Base-by-base conservation (phyloP, 2,329 filamentous ascomycete species). In the Pestalotiopsis sp. region DNA sequence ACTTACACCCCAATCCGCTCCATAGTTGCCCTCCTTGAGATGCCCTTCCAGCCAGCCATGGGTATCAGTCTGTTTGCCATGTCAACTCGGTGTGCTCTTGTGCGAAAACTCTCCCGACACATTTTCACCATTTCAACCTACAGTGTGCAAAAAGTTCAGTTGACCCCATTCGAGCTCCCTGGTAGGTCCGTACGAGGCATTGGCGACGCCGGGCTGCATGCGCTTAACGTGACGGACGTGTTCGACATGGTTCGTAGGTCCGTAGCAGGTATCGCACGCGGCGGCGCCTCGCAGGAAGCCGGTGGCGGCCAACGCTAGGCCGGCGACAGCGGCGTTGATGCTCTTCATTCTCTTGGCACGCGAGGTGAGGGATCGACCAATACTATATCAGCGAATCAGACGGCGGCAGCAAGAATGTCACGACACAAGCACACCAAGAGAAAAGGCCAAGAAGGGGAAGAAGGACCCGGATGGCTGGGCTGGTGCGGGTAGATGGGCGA, bases 31-130 rank as follows among this genome's bases (percentile, higher is more conserved):
- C 78, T 91, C 87, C 72, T 90, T 89, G 71, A 90, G 76, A 74
- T 90, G 86, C 3, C 87, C 86, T 73, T 87, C 85, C 20, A 90
- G 81, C 88, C 88, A 89, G 23, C 87, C 87, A 74, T 90, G 87
- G 0, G 87, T 89, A 71, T 90, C 88, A 2, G 87, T 89, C 81
- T 81, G 58, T 61, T 31, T 7, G 4, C 14, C 13, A 36, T 23
- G 36, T 62, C 17, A 62, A 20, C 3, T 41, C 59, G 38, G 45
- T 17, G 23, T 52, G 41, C 6, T n/a, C 13, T 23, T 31, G 4
- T 31, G 7, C 9, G 6, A 23, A 20, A n/a, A 62, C 59, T 11
- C 2, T 14, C 27, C 12, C 13, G 20, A 20, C 9, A 20, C 20
- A 5, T 20, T 4, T 38, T 20, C 25, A 25, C 31, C 7, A 36